Percentiles rank a stretch among this genome's conserved stretches.
Conservation (phyloP, 1,284 basidiomycete species). For the Wallemia hederae region DNA sequence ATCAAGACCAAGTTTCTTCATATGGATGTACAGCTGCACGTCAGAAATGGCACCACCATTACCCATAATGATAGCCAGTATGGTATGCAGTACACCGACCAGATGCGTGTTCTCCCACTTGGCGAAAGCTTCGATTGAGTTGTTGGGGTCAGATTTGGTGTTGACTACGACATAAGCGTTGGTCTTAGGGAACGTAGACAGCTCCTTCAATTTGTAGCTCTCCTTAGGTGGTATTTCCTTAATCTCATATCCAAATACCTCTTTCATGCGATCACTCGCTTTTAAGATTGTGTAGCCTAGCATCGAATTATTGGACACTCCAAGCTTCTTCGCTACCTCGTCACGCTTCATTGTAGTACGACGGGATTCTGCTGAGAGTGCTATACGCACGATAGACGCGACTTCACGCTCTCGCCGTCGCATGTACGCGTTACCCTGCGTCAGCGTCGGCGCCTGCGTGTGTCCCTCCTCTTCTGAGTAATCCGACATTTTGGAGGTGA, state of each 20-base stretch:
- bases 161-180: neutral
- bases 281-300: neutral
- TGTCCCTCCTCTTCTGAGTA: too few species aligned
- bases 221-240: neutral
- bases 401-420: too few species aligned
- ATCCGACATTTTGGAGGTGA: too few species aligned
- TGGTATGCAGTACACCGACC: neutral
- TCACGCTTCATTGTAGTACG: neutral
- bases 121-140: neutral
- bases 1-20: neutral
- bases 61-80: neutral
- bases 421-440: too few species aligned
- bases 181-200: neutral
- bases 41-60: neutral
- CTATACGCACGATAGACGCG: neutral
- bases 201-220: neutral
- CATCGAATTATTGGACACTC: neutral
- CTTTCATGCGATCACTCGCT: neutral
- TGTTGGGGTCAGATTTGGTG: neutral
- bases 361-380: neutral
- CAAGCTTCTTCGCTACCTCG: neutral
- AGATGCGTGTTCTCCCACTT: neutral
- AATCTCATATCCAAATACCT: neutral
- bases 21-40: neutral
- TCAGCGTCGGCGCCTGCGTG: too few species aligned